phyloP scores from a whole-genome alignment of 202 grass and related monocot species.

The Carex arenaria region DNA sequence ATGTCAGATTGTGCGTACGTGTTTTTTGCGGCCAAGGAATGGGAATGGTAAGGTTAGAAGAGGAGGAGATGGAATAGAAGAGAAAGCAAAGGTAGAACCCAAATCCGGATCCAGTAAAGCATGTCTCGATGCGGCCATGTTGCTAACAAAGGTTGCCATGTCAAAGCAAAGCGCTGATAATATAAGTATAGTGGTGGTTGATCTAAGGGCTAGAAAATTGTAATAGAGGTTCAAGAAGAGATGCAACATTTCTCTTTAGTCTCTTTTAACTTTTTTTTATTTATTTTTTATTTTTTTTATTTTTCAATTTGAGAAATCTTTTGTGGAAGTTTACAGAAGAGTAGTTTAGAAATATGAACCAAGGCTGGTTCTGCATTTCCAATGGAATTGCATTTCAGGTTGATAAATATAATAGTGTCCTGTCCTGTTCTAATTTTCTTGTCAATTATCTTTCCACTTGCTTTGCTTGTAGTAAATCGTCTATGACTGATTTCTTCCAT shows the following conservation, averaged over 20 bases:
- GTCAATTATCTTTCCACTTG: neutral
- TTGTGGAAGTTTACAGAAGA: neutral
- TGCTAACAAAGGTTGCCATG: slow-evolving; percentile 72
- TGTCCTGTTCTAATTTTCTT: neutral
- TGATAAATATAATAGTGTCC: neutral
- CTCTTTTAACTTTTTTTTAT: neutral
- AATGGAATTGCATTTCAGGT: neutral
- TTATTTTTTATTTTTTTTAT: too few species aligned
- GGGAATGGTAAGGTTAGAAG: neutral
- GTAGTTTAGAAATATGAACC: slow-evolving; percentile 21
- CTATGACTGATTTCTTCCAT: neutral
- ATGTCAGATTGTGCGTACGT: slow-evolving; percentile 58
- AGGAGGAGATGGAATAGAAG: neutral
- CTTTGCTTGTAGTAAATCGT: neutral
- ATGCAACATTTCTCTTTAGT: neutral
- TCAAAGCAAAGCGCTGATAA: slow-evolving; percentile 55
- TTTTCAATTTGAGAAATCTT: neutral
- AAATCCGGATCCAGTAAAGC: slow-evolving; percentile 24
- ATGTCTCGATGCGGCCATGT: slow-evolving; percentile 49
- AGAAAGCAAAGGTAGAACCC: slow-evolving; percentile 13
- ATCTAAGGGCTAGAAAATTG: slow-evolving; percentile 34
- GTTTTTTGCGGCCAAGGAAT: slow-evolving; percentile 38
- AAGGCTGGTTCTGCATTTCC: slow-evolving; percentile 21
- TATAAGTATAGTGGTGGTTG: slow-evolving; percentile 61
- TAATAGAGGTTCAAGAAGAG: slow-evolving; percentile 5